phyloP scores from a whole-genome alignment of 2,329 filamentous ascomycete species.

The Alternaria burnsii region DNA sequence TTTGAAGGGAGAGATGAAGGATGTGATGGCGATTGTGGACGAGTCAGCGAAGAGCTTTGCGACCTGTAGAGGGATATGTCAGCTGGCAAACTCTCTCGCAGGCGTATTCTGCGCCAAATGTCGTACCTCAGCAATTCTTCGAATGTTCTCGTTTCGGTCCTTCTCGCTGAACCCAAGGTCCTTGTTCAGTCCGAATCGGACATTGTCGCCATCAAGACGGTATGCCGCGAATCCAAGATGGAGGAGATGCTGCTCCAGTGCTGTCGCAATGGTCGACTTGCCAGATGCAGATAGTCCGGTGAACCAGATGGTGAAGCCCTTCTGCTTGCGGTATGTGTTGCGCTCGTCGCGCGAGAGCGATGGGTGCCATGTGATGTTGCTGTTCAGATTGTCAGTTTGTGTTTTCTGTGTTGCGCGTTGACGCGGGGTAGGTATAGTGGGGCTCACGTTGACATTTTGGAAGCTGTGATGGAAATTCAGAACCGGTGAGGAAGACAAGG shows the following conservation, averaged over 20 bases:
- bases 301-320: slow-evolving; percentile 96
- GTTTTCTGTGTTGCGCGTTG: slow-evolving; percentile 3
- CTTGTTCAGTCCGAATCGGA: slow-evolving; percentile 97
- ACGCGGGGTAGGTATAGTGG: slow-evolving; percentile 36
- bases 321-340: slow-evolving; percentile 77
- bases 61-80: slow-evolving; percentile 61
- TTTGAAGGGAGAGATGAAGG: slow-evolving; percentile 95
- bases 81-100: background rate
- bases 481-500: background rate
- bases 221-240: slow-evolving; percentile 85
- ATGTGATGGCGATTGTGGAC: slow-evolving; percentile 86
- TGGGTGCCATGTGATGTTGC: slow-evolving; percentile 91
- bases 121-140: slow-evolving; percentile 82
- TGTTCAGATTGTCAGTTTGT: slow-evolving; percentile 50
- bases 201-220: slow-evolving; percentile 96
- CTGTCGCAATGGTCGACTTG: slow-evolving; percentile 96
- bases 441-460: slow-evolving; percentile 49
- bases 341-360: slow-evolving; percentile 82
- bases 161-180: slow-evolving; percentile 93
- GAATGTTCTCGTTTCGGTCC: slow-evolving; percentile 97
- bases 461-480: slow-evolving; percentile 3
- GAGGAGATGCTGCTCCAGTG: slow-evolving; percentile 95
- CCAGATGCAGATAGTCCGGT: slow-evolving; percentile 95
- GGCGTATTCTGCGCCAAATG: background rate
- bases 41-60: slow-evolving; percentile 96